These are phyloP conservation scores for Cucumis melo DNA, from an alignment of 306 rosid genomes.

Conservation along the genomic window DNA sequence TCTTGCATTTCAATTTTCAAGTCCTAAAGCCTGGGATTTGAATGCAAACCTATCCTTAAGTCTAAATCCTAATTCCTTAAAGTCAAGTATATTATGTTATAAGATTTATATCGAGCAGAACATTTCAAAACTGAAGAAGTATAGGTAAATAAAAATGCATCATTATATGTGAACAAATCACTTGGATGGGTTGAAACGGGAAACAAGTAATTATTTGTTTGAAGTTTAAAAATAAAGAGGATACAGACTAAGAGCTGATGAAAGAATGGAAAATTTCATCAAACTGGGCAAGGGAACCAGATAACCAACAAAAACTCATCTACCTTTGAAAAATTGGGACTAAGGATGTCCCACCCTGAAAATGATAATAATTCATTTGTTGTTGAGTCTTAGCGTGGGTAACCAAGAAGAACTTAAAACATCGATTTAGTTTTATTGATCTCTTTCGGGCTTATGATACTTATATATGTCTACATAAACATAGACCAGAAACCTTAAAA, in stretches of 20 bases:
- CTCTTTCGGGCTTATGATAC: neutral
- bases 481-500: slow-evolving; percentile 13
- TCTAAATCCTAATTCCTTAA: neutral
- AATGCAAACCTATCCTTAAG: neutral
- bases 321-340: too few relatives aligned
- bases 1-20: neutral
- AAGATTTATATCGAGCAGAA: neutral
- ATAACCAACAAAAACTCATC: too few relatives aligned
- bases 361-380: neutral
- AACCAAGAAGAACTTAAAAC: slow-evolving; percentile 14
- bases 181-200: neutral
- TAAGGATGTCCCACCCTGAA: too few relatives aligned
- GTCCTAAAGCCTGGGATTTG: neutral
- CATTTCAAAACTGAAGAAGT: neutral
- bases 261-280: neutral
- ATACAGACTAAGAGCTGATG: neutral
- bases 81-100: neutral
- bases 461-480: neutral
- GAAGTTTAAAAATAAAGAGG: neutral
- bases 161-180: neutral
- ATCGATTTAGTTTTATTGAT: slow-evolving; percentile 21
- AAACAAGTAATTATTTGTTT: neutral
- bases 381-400: neutral
- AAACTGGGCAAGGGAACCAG: neutral
- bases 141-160: neutral